Conservation (phyloP, 148 eudicot species). For the Rhododendron henanense region DNA sequence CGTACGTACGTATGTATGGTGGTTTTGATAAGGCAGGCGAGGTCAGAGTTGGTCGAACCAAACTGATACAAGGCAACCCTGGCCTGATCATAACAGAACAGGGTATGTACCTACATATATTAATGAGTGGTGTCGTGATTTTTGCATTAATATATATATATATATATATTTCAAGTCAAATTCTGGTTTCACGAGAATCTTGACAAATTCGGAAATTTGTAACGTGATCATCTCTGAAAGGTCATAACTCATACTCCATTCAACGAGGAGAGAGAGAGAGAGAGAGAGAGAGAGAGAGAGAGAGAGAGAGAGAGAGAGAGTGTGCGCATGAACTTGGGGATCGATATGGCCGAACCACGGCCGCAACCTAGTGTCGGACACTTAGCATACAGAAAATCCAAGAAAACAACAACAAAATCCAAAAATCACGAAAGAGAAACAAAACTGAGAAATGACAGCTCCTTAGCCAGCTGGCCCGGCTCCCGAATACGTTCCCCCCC, state of each 20-base stretch:
- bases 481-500: not conserved
- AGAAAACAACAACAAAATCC: constrained; percentile 1
- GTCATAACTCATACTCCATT: not conserved
- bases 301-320: not conserved
- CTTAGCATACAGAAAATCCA: constrained; percentile 11
- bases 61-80: not conserved
- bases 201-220: not conserved
- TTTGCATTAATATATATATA: not conserved
- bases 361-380: constrained; percentile 27
- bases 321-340: constrained; percentile 1
- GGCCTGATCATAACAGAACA: not conserved
- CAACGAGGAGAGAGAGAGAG: not conserved
- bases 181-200: not conserved
- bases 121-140: not conserved
- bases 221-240: not conserved
- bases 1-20: not conserved
- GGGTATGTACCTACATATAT: not conserved
- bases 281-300: constrained; percentile 8
- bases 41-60: constrained; percentile 12
- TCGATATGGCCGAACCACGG: constrained; percentile 14
- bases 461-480: not conserved
- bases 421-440: not conserved
- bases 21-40: not conserved
- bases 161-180: not conserved
- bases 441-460: constrained; percentile 22